phyloP scores from a whole-genome alignment of 2,329 filamentous ascomycete genomes.

The Cordyceps cateniannulata region DNA sequence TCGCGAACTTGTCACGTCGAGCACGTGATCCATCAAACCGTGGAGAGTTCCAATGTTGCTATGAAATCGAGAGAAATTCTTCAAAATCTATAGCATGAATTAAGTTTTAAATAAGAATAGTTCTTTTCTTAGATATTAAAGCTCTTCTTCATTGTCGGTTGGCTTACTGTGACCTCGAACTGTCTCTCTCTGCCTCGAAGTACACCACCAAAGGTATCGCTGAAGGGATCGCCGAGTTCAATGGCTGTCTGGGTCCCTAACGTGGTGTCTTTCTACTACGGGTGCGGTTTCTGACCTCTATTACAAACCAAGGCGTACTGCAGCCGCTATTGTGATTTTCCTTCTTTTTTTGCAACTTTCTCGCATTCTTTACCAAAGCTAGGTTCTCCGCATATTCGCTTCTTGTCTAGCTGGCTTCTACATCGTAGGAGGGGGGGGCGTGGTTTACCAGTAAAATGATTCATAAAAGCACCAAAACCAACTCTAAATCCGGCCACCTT shows the following conservation, averaged over 20 bases:
- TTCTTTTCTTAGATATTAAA: too few species aligned
- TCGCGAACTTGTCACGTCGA: slow-evolving; percentile 9
- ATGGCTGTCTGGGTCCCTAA: too few species aligned
- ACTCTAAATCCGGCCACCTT: neutral
- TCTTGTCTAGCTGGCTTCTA: neutral
- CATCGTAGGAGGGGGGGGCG: neutral
- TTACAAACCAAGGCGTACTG: too few species aligned
- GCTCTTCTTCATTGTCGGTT: too few species aligned
- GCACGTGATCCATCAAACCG: slow-evolving; percentile 8
- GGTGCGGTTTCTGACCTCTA: too few species aligned
- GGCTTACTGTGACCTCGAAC: too few species aligned
- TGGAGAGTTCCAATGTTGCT: neutral
- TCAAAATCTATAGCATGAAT: neutral
- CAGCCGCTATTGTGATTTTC: too few species aligned
- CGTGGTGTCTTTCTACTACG: too few species aligned
- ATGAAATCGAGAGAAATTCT: neutral
- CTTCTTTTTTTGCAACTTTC: neutral
- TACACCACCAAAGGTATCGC: too few species aligned
- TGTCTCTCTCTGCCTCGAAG: too few species aligned
- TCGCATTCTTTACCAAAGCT: neutral
- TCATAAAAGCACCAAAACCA: neutral
- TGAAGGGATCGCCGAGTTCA: too few species aligned
- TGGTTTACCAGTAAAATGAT: neutral
- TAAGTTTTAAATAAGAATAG: neutral
- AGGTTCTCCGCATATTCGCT: neutral